These are phyloP conservation scores for Dendrobium chrysotoxum DNA, from an alignment of 106 monocot species.

Conservation along the genomic window DNA sequence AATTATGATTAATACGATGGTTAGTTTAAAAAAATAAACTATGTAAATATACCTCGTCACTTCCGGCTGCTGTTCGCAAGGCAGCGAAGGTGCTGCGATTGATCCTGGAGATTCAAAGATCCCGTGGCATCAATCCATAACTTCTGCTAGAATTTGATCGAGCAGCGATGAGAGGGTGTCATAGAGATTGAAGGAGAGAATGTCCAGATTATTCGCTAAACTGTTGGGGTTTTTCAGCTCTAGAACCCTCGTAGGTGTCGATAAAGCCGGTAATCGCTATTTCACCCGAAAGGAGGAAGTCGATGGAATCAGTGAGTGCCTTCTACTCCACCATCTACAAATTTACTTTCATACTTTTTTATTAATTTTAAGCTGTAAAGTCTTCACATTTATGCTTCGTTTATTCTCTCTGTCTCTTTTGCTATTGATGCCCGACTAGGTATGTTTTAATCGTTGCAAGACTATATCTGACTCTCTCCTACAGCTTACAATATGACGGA, in stretches of 20 bases:
- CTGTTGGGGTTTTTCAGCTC: conserved; percentile 51
- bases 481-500: too few relatives aligned
- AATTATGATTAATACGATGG: too few relatives aligned
- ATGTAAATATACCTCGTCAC: too few relatives aligned
- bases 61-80: too few relatives aligned
- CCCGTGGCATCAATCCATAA: background rate
- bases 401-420: background rate
- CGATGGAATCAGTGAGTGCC: conserved; percentile 55
- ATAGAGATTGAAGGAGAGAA: conserved; percentile 11
- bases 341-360: background rate
- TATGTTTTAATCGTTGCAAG: background rate
- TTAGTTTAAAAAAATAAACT: too few relatives aligned
- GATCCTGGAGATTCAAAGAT: too few relatives aligned
- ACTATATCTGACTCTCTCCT: background rate
- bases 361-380: background rate
- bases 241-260: conserved; percentile 47
- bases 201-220: conserved; percentile 64
- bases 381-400: background rate
- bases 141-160: background rate
- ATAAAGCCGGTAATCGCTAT: conserved; percentile 85
- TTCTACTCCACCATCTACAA: background rate
- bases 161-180: background rate
- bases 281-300: conserved; percentile 65
- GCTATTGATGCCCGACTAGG: background rate
- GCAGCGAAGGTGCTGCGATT: too few relatives aligned